Percentiles rank a stretch among this genome's conserved stretches.
phyloP scores from a whole-genome alignment of 768 basidiomycete species.

The Mycena capillaripes region DNA sequence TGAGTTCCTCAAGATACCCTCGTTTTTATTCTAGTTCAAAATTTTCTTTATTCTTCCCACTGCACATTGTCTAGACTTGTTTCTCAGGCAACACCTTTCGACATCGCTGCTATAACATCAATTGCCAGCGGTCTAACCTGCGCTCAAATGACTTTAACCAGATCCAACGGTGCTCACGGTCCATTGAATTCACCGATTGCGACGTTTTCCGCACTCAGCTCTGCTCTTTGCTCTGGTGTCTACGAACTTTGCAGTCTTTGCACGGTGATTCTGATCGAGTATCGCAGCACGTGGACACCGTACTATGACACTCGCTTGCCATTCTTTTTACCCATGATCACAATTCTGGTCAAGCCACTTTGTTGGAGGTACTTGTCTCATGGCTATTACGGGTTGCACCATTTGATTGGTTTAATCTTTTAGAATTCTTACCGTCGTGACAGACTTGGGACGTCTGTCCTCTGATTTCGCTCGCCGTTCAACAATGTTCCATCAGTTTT shows the following conservation, averaged over 20 bases:
- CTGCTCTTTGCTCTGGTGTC: slow-evolving; percentile 13
- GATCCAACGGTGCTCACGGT: background rate
- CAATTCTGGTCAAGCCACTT: background rate
- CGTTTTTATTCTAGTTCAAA: too few species aligned
- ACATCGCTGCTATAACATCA: background rate
- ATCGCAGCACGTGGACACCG: background rate
- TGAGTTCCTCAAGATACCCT: too few species aligned
- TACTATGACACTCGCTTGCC: background rate
- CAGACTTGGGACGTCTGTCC: slow-evolving; percentile 8
- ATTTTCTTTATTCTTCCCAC: too few species aligned
- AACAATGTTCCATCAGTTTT: slow-evolving; percentile 25
- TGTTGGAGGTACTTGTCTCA: background rate
- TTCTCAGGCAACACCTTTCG: background rate
- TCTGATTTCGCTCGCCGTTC: slow-evolving; percentile 7
- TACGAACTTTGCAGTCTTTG: slow-evolving; percentile 1
- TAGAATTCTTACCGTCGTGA: background rate
- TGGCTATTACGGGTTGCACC: background rate
- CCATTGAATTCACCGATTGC: background rate
- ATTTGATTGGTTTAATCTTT: slow-evolving; percentile 7
- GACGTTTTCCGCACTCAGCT: background rate
- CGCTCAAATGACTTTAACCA: too few species aligned
- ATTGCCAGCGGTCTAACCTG: background rate
- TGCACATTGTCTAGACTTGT: background rate
- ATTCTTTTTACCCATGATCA: background rate
- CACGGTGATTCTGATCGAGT: slow-evolving; percentile 4